Evolutionary conservation across 495 filamentous ascomycete species (phyloP), one percentile per base, ranked within the genome.

Genomic region (Lepidopterella palustris): DNA sequence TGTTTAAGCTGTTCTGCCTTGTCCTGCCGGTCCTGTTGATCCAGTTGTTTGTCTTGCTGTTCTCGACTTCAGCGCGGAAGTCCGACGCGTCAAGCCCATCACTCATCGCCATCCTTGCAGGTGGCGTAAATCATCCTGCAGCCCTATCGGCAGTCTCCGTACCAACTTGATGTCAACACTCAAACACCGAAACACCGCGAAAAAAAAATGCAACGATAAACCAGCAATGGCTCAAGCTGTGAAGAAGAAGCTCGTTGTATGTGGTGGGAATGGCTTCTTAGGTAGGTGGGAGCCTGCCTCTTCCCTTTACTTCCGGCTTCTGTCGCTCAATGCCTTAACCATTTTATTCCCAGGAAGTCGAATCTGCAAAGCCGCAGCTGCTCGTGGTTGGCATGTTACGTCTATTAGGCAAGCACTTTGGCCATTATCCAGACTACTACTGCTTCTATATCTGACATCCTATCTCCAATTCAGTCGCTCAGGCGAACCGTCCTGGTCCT

Each of bases 251-350:
- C 74, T 98, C 13, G 83, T 97, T 39, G 91, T 98, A 50, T 92
- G 87, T 51, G 93, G 93, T 54, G 93, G 93, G 54, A 96, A 85
- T 68, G 93, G 93, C n/a, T 98, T 98, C 70, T 73, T 98, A 42
- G 86, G 86, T 84, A 65, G 29, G 72, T 73, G 20, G 5, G 21
- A 2, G 5, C 21, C 21, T 27, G n/a, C 11, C 15, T 50, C 15
- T 24, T 27, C 21, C 9, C 20, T 25, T 5, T 25, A 11, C 5
- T 27, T 50, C 42, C 35, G 5, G 6, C 35, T 18, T 56, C 35
- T 42, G 18, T 27, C 45, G 57, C 61, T 53, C 26, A 49, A 61
- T 35, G 53, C 57, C 57, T 59, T 32, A 21, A 11, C 21, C 10
- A 21, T 24, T 57, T 47, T 48, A 27, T 23, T 31, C 5, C 27